Evolutionary conservation across 1,284 basidiomycete species (phyloP).

Genomic region (Porogramme epimiltina): DNA sequence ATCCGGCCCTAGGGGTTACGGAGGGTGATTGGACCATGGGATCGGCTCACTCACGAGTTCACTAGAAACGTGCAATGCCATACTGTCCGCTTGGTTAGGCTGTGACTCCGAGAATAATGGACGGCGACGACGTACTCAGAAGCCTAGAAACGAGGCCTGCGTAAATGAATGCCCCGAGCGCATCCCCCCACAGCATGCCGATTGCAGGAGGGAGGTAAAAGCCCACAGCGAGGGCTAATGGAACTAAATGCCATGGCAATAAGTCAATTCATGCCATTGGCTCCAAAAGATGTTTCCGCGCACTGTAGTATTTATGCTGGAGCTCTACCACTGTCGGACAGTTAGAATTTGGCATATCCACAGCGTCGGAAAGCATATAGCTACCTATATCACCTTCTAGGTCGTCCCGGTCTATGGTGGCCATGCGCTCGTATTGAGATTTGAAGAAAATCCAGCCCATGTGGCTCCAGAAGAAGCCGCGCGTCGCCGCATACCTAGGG

Average conservation of each 20-base stretch:
- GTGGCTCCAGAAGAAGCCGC: slow-evolving; percentile 74
- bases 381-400: slow-evolving; percentile 71
- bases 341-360: not conserved
- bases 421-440: slow-evolving; percentile 65
- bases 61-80: slow-evolving; percentile 84
- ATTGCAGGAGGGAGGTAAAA: slow-evolving; percentile 57
- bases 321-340: slow-evolving; percentile 61
- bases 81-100: slow-evolving; percentile 37
- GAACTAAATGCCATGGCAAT: slow-evolving; percentile 40
- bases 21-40: not conserved
- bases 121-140: slow-evolving; percentile 45
- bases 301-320: slow-evolving; percentile 74
- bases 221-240: slow-evolving; percentile 60
- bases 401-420: slow-evolving; percentile 67
- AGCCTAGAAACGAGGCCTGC: slow-evolving; percentile 65
- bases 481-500: slow-evolving; percentile 68
- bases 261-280: not conserved
- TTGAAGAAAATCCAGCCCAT: slow-evolving; percentile 88
- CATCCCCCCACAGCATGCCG: slow-evolving; percentile 60
- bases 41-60: slow-evolving; percentile 59
- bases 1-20: not conserved
- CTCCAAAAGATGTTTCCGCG: slow-evolving; percentile 15
- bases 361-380: not conserved
- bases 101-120: not conserved
- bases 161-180: slow-evolving; percentile 68